phyloP scores from a whole-genome alignment of 306 rosid genomes.

The Pterocarpus macrocarpus region DNA sequence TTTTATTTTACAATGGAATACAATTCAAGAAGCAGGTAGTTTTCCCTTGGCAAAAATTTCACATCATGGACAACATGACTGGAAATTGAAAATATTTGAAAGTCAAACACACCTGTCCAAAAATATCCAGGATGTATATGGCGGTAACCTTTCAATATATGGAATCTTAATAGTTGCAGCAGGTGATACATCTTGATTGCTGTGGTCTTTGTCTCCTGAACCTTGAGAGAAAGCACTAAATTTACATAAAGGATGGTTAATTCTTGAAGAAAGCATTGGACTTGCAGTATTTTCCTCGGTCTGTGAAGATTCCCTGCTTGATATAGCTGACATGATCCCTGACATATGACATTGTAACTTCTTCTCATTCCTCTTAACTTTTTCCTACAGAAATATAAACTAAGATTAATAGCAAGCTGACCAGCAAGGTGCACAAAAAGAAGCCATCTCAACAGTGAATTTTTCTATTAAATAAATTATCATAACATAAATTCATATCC shows the following conservation, averaged over 20 bases:
- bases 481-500: neutral
- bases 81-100: constrained; percentile 27
- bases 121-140: constrained; percentile 94
- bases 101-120: constrained; percentile 73
- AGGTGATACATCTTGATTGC: constrained; percentile 59
- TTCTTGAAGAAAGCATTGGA: constrained; percentile 71
- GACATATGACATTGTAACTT: constrained; percentile 62
- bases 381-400: constrained; percentile 64
- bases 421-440: constrained; percentile 24
- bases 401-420: constrained; percentile 35
- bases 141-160: constrained; percentile 69
- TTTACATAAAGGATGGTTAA: constrained; percentile 68
- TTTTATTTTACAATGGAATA: constrained; percentile 19
- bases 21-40: constrained; percentile 20
- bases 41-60: constrained; percentile 33
- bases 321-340: constrained; percentile 48
- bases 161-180: constrained; percentile 73
- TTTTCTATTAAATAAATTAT: constrained; percentile 1
- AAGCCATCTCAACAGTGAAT: constrained; percentile 31
- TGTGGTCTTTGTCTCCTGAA: constrained; percentile 69
- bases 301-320: constrained; percentile 49
- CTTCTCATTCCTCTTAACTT: constrained; percentile 70
- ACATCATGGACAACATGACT: constrained; percentile 12
- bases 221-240: constrained; percentile 66
- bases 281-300: constrained; percentile 47